Base-by-base conservation (phyloP, 441 rosid species). In the Euphorbia celastroides region DNA sequence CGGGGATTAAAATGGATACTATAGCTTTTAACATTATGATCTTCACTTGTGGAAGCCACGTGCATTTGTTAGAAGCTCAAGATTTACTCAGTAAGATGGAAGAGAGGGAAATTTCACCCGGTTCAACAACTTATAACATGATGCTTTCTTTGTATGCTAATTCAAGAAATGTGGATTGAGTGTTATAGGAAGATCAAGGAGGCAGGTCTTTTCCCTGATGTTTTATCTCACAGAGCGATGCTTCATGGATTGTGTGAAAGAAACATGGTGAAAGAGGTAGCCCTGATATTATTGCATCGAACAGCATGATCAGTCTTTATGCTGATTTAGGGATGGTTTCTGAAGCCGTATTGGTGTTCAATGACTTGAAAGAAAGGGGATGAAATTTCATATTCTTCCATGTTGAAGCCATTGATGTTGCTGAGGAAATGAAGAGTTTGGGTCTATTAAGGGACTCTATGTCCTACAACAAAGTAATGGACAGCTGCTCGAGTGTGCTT, bases 11-110 rank as follows among this genome's bases (percentile, higher is more conserved):
- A 38, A 78, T 86, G 74, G 97, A 93, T 65, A 78, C 88, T 3
- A 76, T 87, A 31, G 90, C 97, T 19, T 90, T 93, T 74, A 93
- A 93, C 57, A 90, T 97, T 8, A 90, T 93, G 96, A 93, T 90
- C 55, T 82, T 80, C 77, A 88, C 84, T n/a, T 88, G 96, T 78
- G 98, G 97, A 69, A 85, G 82, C 73, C 88, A 83, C 59, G 96
- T 96, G 52, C 77, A 71, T 38, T 64, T 90, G 72, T 78, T 75
- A 14, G 98, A 93, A 71, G 96, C 97, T 20, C 96, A 93, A 66
- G 58, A 86, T 14, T 78, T 90, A 81, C 81, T 87, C 67, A 71
- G 61, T 58, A 84, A 81, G 86, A 92, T 92, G 98, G 93, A 88
- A 70, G 84, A 78, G 71, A 86, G 81, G 66, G 74, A 83, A 71